Evolutionary conservation across 352 stramenopile genomes (phyloP), one percentile per base, ranked within the genome.

Genomic region (Elongisporangium undulatum): DNA sequence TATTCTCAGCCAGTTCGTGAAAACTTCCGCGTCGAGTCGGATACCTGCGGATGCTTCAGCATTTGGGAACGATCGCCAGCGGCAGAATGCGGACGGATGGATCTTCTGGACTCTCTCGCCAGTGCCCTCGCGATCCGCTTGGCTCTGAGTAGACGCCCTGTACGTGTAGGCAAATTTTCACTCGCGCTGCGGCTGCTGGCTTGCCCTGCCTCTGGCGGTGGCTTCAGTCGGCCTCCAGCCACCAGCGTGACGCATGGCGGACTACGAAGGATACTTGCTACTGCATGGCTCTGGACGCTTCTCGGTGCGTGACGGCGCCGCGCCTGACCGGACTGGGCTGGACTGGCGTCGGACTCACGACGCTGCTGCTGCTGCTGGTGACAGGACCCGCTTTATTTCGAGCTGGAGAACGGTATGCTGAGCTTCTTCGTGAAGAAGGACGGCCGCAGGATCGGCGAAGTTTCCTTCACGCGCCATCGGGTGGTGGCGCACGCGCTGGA

Each of bases 181-280:
- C 29, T 41, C 29, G 8, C 29, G 9, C 9, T 12, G 8, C 19
- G n/a, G 49, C 20, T 26, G 49, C 48, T 52, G 8, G 49, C 49
- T 53, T 53, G 15, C n/a, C 49, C 23, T 23, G 49, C 49, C n/a
- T 10, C n/a, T n/a, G 19, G 22, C 38, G 21, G 51, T 29, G n/a
- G 21, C 21, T 26, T 6, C 51, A 29, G 17, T 55, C 22, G 17
- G 4, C 5, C 22, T 20, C 24, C 58, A 68, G 21, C 26, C 9
- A 59, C 1, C 29, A 51, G 22, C 45, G 24, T 13, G 16, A 45
- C 53, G 15, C 19, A 92, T 93, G 84, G 84, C 84, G 20, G 84
- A 92, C 64, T 92, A 89, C 69, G 80, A 91, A 77, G 84, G 84
- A 19, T 93, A 80, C 66, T 59, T 93, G 20, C 64, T 93, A 34